Base-by-base conservation (phyloP, 768 basidiomycete genomes). In the Leucosporidium creatinivorum region DNA sequence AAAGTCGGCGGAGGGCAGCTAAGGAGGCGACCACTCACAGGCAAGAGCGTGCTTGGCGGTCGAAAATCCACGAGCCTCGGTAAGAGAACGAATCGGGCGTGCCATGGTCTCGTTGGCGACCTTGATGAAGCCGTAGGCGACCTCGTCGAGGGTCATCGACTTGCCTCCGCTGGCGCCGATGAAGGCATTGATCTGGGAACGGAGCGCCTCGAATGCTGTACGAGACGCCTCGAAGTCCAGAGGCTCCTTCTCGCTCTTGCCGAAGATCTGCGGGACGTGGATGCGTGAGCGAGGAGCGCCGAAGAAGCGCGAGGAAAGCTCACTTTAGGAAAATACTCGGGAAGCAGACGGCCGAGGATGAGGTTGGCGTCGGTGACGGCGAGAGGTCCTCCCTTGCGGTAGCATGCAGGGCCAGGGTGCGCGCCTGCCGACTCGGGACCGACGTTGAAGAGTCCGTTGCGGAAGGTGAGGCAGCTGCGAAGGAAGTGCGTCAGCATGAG, bases 51-150 rank as follows among this genome's bases (percentile, higher is more conserved):
- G 93, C 72, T 85, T 86, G 1, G 85, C 83, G 0, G 89, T 89
- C 4, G 89, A 87, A 77, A 90, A 85, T 30, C 93, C 93, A 54
- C 89, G 81, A 2, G 91, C 90, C 77, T 96, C 93, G 0, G 93
- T 96, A 71, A 94, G 78, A 2, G 91, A 86, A 4, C 93, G 86
- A 65, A 97, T 94, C 12, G 93, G 93, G 57, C 93, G 81, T 70
- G 87, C 89, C 93, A 97, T 97, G 0, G 91, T 93, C 80, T 97
- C 93, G 73, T 96, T 96, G 13, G 93, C 93, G 15, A 94, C 92
- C 12, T 93, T 93, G 58, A 58, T 26, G 36, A 58, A 58, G 52
- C 92, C 93, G 69, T 89, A 93, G 15, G 92, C 88, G 49, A 94
- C 86, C 77, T 94, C 91, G 74, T 93, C 90, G 39, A 92, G 75